Evolutionary conservation across 1,139 yeast species (phyloP), one percentile per base, ranked within the genome.

Genomic region (Protomyces gravidus): DNA sequence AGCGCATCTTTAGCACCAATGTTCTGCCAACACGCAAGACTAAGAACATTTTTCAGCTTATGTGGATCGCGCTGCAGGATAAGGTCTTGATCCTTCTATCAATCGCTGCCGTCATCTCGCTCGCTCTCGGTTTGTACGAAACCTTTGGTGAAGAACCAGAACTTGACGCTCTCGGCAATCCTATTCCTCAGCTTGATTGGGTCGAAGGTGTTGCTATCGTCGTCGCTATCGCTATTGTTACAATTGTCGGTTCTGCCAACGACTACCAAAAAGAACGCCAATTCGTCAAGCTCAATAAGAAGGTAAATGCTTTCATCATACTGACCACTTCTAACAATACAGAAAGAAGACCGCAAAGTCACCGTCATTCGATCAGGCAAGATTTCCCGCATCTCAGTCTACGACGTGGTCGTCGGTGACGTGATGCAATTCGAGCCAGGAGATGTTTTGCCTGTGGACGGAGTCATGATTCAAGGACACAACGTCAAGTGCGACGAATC

Each of bases 201-300:
- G 96, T 94, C 52, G 99, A 92, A 75, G 99, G 99, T 66, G 96
- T 90, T 46, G 98, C 98, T 46, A 94, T 94, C 69, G 80, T 94
- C 66, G 87, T 86, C 19, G 99, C 99, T 17, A 87, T 94, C 28
- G 69, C 83, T 7, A 92, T 94, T 63, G 97, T 94, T 45, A 96
- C 94, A 4, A 66, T 88, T 2, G 98, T 94, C 13, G 96, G 97
- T 53, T 95, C 97, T 1, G 86, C 82, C 19, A 94, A 94, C 72
- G 98, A 94, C 73, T 94, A 87, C 76, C 97, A 92, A 71, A 94
- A 94, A 71, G 98, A 94, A 71, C 77, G 89, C 15, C 98, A 92
- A 72, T 94, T 94, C 74, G 89, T 89, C 56, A 84, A 83, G 66
- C 80, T 94, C 66, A 90, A 92, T 72, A 70, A 71, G 55, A 74